Conservation (phyloP, 2,329 filamentous ascomycete species). For the Talaromyces marneffei region DNA sequence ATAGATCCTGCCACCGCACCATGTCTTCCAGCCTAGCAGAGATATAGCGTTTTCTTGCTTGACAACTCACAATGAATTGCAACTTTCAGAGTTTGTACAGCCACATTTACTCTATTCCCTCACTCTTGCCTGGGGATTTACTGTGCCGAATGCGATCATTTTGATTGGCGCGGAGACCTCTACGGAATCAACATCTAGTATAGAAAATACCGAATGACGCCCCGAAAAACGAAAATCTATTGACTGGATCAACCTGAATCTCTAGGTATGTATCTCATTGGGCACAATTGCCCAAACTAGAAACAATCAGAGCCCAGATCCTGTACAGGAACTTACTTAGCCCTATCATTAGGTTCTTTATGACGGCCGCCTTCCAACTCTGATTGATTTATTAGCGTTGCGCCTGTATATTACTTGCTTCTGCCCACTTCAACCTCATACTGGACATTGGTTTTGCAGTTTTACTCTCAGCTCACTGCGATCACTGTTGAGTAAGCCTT, state of each 20-base stretch:
- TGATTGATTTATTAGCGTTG: constrained; percentile 9
- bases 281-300: constrained; percentile 9
- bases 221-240: constrained; percentile 1
- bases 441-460: background rate
- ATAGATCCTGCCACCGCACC: constrained; percentile 21
- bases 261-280: constrained; percentile 13
- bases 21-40: constrained; percentile 13
- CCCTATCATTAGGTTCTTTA: constrained; percentile 13
- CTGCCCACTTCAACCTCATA: constrained; percentile 6
- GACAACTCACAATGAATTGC: constrained; percentile 31
- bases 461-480: background rate
- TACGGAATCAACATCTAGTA: constrained; percentile 2
- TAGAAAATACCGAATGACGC: background rate
- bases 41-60: constrained; percentile 19
- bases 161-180: constrained; percentile 17
- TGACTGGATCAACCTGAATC: constrained; percentile 6
- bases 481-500: background rate
- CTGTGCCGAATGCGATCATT: constrained; percentile 21
- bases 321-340: constrained; percentile 3
- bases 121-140: constrained; percentile 15
- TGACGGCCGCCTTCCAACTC: constrained; percentile 10
- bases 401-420: constrained; percentile 14
- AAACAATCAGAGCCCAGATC: background rate
- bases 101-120: constrained; percentile 20
- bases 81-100: constrained; percentile 20